Conservation (phyloP, 441 rosid species). For the Manihot esculenta region DNA sequence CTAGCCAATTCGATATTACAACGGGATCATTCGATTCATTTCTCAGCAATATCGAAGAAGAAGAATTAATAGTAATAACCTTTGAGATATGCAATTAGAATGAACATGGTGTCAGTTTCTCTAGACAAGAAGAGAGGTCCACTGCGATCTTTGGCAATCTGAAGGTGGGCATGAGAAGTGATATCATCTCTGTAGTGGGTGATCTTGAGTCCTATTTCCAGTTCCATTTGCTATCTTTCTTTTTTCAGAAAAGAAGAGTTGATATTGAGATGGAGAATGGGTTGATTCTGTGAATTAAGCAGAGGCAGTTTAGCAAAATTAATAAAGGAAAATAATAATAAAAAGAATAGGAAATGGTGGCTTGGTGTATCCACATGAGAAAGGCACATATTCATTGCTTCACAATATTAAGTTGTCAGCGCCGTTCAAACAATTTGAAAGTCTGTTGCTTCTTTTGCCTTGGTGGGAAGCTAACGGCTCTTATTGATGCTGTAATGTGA, state of each 20-base stretch:
- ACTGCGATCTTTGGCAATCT: conserved; percentile 45
- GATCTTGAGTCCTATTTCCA: conserved; percentile 76
- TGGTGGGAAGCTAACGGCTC: conserved; percentile 30
- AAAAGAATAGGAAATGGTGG: conserved; percentile 13
- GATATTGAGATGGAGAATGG: conserved; percentile 11
- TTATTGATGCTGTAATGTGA: neutral
- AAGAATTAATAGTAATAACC: conserved; percentile 30
- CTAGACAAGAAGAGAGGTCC: conserved; percentile 60
- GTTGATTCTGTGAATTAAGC: conserved; percentile 7
- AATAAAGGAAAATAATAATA: too few species aligned
- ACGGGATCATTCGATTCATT: too few species aligned
- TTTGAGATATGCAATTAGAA: conserved; percentile 65
- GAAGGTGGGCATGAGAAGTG: conserved; percentile 48
- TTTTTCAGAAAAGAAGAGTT: neutral
- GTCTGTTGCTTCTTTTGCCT: conserved; percentile 24
- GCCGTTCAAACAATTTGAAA: conserved; percentile 4
- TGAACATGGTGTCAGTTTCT: conserved; percentile 67
- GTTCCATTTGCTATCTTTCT: conserved; percentile 48
- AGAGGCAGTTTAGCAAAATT: neutral
- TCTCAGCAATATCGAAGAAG: too few species aligned
- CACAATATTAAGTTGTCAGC: neutral
- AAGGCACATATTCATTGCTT: conserved; percentile 58
- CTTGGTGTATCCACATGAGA: conserved; percentile 20
- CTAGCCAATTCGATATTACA: too few species aligned
- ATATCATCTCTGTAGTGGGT: conserved; percentile 60